Evolutionary conservation across 2,329 filamentous ascomycete species (phyloP), one percentile per base, ranked within the genome.

Genomic region (Neoscytalidium dimidiatum): DNA sequence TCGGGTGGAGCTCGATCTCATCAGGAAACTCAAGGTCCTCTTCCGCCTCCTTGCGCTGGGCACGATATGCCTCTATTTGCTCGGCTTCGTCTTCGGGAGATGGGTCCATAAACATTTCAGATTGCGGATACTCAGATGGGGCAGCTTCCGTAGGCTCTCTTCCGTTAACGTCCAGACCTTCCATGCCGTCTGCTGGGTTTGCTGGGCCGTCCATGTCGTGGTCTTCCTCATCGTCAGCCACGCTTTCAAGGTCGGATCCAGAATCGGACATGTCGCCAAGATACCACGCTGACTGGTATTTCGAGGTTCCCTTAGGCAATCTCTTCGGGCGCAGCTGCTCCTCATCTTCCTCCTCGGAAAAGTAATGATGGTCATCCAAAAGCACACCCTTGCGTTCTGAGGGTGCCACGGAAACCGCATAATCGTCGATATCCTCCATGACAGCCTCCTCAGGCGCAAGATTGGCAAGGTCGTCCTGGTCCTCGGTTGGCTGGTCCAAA

Each of bases 1-100:
- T 86, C 0, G 96, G 95, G 69, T 92, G 92, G 62, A 99, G 83
- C 77, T 99, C 96, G 65, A 99, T 95, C 78, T 99, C 95, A 69
- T 99, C 95, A 0, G 95, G 95, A 77, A 98, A 99, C 76, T 98
- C 94, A 63, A 91, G 86, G 77, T 99, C 95, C 14, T 98, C 94
- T 57, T 94, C 87, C 3, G 88, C 92, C 70, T 97, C 94, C 26
- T 88, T 88, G 72, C 93, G 92, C 68, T 88, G 88, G 60, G 87
- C 84, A 43, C 95, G 88, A 79, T 93, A 99, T 49, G 90, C 90
- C 64, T 88, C 91, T 44, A 99, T 84, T 74, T 96, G 89, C 71
- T 89, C 85, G 2, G 91, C 90, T 72, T 96, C 93, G 68, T 97
- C 93, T 71, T 97, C 90, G 1, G 90, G 92, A 60, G 88, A 86